Base-by-base conservation (phyloP, 441 rosid genomes). In the Kokia cookei region DNA sequence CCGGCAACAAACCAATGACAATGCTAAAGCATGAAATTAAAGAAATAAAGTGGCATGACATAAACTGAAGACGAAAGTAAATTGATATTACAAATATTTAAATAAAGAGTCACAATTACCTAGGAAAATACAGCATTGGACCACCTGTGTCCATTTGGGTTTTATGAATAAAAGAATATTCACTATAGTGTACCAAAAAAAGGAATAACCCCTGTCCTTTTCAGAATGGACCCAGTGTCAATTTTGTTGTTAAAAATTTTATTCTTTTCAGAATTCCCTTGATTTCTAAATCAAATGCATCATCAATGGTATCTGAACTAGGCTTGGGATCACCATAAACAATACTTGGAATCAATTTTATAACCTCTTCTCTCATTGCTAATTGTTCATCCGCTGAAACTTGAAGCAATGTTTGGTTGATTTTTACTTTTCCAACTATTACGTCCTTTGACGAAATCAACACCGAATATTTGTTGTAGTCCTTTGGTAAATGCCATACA, bases 281-380 rank as follows among this genome's bases (percentile, higher is more conserved):
- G 13, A 70, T 42, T 35, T 53, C 37, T 42, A 53, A 17, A 55
- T 71, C 74, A 71, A 71, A 57, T 13, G 74, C 74, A 71, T 71
- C 74, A 42, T 71, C 54, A 71, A 71, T 3, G n/a, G 40, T 43
- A 40, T 71, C 65, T 4, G 45, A 13, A 2, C 24, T 40, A 55
- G 35, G 40, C 40, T 24, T 15, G 13, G 64, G 74, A 37, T 71
- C 24, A 5, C 53, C 74, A 71, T 71, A 71, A 55, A 57, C 14
- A 37, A 57, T 43, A 24, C 37, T 70, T 4, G 63, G 64, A 70
- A 70, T 53, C 73, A 70, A 55, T 24, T 50, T 55, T 19, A 70
- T 55, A 7, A 55, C 64, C 19, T 70, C 73, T 57, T 70, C 73
- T 42, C 73, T 70, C 73, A 37, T 70, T 7, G 73, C 73, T 1